phyloP scores from a whole-genome alignment of 2,329 filamentous ascomycete genomes.

The Trichoderma breve region DNA sequence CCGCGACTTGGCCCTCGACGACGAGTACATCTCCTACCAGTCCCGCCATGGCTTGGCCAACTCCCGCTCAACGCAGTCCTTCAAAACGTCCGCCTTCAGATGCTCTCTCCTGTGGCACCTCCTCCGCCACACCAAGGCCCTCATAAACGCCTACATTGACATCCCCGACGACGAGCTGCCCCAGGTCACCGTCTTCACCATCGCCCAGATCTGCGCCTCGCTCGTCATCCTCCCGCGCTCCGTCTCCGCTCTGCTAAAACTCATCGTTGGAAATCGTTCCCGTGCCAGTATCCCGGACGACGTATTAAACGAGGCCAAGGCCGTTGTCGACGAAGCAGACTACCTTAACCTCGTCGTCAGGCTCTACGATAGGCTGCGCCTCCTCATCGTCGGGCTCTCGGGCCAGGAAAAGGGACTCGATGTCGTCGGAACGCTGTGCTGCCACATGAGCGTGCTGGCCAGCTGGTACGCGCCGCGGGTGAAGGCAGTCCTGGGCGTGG shows the following conservation, averaged over 20 bases:
- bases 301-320: slow-evolving; percentile 2
- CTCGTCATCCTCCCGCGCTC: slow-evolving; percentile 4
- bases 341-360: neutral
- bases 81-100: neutral
- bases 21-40: neutral
- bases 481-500: neutral
- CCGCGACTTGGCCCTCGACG: neutral
- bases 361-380: slow-evolving; percentile 11
- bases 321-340: slow-evolving; percentile 14
- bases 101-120: slow-evolving; percentile 19
- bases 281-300: neutral
- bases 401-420: neutral
- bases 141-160: slow-evolving; percentile 2
- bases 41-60: neutral
- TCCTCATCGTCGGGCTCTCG: slow-evolving; percentile 4
- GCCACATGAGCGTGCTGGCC: slow-evolving; percentile 3
- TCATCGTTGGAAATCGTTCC: neutral
- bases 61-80: neutral
- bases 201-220: slow-evolving; percentile 9
- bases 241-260: slow-evolving; percentile 12
- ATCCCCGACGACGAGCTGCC: slow-evolving; percentile 14
- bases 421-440: slow-evolving; percentile 2
- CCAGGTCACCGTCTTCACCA: slow-evolving; percentile 6
- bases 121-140: slow-evolving; percentile 9
- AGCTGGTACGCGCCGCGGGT: slow-evolving; percentile 4